Percentiles rank a stretch among this genome's conserved stretches.
Evolutionary conservation across 768 basidiomycete genomes (phyloP).

Genomic region (Lactarius sp.): DNA sequence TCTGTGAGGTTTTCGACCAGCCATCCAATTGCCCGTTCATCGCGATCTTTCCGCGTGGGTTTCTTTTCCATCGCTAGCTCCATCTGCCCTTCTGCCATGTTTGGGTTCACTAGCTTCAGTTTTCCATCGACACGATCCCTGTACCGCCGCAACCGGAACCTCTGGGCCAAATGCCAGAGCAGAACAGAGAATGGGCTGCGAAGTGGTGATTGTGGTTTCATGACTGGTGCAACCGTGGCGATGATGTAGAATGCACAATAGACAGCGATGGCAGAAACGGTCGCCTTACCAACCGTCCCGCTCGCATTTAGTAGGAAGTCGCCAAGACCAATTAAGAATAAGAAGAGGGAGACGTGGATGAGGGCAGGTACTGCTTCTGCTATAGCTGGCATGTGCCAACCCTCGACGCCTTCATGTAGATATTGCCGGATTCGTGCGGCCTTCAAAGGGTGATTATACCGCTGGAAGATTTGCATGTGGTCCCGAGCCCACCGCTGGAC

Average conservation of each 20-base stretch:
- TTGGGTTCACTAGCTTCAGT: constrained; percentile 3
- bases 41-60: constrained; percentile 7
- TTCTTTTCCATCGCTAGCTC: constrained; percentile 20
- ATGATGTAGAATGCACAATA: constrained; percentile 17
- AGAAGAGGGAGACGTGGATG: constrained; percentile 44
- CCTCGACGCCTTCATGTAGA: constrained; percentile 34
- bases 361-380: constrained; percentile 44
- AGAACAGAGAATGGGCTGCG: constrained; percentile 12
- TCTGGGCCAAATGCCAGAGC: constrained; percentile 12
- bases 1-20: constrained; percentile 1
- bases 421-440: constrained; percentile 43
- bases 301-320: constrained; percentile 38
- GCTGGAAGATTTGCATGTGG: constrained; percentile 31
- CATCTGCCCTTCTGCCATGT: constrained; percentile 20
- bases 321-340: constrained; percentile 47
- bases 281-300: constrained; percentile 4
- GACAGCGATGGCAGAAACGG: not conserved
- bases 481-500: constrained; percentile 47
- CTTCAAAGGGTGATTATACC: constrained; percentile 29
- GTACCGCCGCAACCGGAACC: not conserved
- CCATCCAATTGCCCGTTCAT: constrained; percentile 20
- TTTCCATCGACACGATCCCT: not conserved
- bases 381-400: constrained; percentile 39
- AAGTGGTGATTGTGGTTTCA: constrained; percentile 14
- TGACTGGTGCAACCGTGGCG: constrained; percentile 10